Percentiles rank a stretch among this genome's conserved stretches.
These are phyloP conservation scores for Quercus engelmannii DNA, from an alignment of 306 rosid species.

Conservation along the genomic window DNA sequence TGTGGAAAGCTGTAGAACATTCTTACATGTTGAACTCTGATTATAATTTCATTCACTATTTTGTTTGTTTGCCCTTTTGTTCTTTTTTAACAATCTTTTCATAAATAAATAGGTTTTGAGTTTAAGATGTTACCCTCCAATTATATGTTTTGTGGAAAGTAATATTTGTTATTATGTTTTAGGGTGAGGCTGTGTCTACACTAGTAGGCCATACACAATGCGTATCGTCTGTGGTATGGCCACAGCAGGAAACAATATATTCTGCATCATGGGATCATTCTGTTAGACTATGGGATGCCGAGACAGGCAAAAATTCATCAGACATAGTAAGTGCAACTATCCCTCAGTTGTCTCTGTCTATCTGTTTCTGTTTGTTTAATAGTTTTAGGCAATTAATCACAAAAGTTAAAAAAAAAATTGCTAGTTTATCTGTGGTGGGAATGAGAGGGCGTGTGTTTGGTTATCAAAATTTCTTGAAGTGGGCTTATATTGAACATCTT, in stretches of 20 bases:
- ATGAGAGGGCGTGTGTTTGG: too few species aligned
- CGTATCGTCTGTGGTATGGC: conserved; percentile 84
- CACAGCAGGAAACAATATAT: conserved; percentile 60
- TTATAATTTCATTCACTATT: background rate
- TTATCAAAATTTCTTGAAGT: too few species aligned
- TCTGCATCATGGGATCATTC: conserved; percentile 98
- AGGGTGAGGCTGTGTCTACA: conserved; percentile 77
- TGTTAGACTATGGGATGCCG: conserved; percentile 78
- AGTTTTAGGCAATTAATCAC: too few species aligned
- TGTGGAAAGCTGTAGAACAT: background rate
- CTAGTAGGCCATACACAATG: conserved; percentile 86
- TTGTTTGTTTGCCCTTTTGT: background rate
- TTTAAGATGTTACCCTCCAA: background rate
- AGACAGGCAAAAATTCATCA: conserved; percentile 59
- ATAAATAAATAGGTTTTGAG: background rate
- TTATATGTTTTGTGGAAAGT: background rate
- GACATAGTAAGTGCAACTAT: conserved; percentile 55
- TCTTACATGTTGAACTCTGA: background rate
- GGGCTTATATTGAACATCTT: too few species aligned
- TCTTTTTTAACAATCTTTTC: background rate
- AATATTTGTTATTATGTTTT: conserved; percentile 2
- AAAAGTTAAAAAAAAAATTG: too few species aligned
- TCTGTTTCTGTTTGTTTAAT: background rate
- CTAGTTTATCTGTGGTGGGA: too few species aligned
- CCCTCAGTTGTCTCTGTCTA: background rate